Percentiles rank a stretch among this genome's conserved stretches.
Evolutionary conservation across 495 filamentous ascomycete species (phyloP).

Genomic region (Cercophora newfieldiana): DNA sequence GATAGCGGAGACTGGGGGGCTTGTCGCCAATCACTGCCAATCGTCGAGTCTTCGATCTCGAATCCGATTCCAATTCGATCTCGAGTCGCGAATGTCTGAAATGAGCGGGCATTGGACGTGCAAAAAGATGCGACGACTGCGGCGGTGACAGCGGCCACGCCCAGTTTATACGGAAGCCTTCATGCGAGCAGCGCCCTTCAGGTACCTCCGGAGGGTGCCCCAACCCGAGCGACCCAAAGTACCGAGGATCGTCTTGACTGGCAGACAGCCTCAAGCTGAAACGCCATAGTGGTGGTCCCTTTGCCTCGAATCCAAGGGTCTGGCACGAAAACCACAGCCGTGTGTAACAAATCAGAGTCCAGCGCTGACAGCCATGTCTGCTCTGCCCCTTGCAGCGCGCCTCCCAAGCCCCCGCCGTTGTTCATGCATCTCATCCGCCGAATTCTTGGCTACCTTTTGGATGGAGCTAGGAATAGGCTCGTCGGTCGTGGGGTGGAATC

Average conservation of each 20-base stretch:
- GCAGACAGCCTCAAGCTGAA: slow-evolving; percentile 28
- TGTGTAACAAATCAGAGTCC: slow-evolving; percentile 15
- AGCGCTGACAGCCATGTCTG: background rate
- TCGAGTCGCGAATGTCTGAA: background rate
- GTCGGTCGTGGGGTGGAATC: slow-evolving; percentile 15
- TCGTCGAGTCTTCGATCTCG: background rate
- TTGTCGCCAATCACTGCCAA: background rate
- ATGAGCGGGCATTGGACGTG: background rate
- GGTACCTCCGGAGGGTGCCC: slow-evolving; percentile 6
- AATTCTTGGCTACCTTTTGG: background rate
- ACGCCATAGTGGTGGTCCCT: slow-evolving; percentile 15
- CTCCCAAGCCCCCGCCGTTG: slow-evolving; percentile 4
- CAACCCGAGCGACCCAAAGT: background rate
- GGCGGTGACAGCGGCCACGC: background rate
- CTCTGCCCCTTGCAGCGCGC: slow-evolving; percentile 5
- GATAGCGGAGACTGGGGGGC: slow-evolving; percentile 1
- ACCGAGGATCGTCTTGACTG: background rate
- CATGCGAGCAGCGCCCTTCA: slow-evolving; percentile 10
- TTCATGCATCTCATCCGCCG: slow-evolving; percentile 20
- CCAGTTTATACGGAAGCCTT: slow-evolving; percentile 14
- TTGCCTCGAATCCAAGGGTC: slow-evolving; percentile 10
- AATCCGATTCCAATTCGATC: background rate
- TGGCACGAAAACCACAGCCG: slow-evolving; percentile 10
- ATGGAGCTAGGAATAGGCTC: background rate
- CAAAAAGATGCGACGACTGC: background rate